A percentile compares a stretch with the other conserved stretches of the same genome.
These are phyloP conservation scores for Colletotrichum ledebouriae DNA, from an alignment of 2,329 filamentous ascomycete genomes.

Conservation along the genomic window DNA sequence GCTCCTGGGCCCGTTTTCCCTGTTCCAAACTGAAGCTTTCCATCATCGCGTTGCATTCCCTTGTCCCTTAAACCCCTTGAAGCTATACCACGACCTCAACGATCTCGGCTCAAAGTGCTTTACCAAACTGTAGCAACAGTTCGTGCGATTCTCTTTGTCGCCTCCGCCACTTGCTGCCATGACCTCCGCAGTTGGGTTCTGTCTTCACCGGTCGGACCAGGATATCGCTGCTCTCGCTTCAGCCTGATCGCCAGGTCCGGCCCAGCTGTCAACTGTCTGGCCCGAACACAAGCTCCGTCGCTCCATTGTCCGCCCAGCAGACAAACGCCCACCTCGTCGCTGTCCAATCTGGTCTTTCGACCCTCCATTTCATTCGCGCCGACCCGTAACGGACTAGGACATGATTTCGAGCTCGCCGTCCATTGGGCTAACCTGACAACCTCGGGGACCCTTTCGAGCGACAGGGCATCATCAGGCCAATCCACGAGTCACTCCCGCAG, in stretches of 20 bases:
- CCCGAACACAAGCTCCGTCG: conserved; percentile 6
- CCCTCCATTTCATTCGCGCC: background rate
- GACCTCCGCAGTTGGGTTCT: conserved; percentile 33
- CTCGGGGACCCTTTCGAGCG: conserved; percentile 22
- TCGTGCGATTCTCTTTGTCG: background rate
- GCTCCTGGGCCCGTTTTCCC: conserved; percentile 19
- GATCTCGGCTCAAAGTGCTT: background rate
- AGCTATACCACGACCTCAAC: conserved; percentile 2
- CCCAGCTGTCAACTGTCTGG: conserved; percentile 26
- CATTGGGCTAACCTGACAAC: conserved; percentile 25
- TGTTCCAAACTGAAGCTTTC: conserved; percentile 23
- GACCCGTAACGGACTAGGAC: background rate
- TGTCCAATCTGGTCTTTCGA: conserved; percentile 9
- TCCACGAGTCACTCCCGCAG: conserved; percentile 27
- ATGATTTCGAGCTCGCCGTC: conserved; percentile 2
- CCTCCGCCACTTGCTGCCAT: conserved; percentile 22
- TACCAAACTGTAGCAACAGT: background rate
- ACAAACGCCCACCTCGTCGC: conserved; percentile 11
- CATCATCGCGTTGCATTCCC: conserved; percentile 27
- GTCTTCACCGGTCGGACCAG: conserved; percentile 17
- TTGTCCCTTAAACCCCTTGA: background rate
- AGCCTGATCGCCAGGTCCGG: conserved; percentile 37
- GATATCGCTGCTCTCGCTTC: conserved; percentile 29
- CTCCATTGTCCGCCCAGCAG: conserved; percentile 11
- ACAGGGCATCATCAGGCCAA: conserved; percentile 33